Evolutionary conservation across 306 rosid species (phyloP), one percentile per base, ranked within the genome.

Genomic region (Vigna mungo): DNA sequence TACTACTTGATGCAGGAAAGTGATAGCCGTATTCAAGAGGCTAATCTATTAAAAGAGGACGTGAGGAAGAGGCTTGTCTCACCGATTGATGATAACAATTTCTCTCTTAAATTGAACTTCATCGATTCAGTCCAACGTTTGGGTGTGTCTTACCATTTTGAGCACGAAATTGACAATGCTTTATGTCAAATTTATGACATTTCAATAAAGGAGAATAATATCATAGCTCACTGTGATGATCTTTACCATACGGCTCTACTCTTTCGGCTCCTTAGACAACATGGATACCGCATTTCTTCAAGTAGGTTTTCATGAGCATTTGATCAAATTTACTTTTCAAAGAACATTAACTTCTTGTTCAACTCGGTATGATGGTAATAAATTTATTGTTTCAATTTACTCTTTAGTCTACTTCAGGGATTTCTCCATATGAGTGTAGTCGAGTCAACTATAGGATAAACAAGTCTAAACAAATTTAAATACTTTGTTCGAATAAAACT

Each of bases 181-280:
- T 21, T 88, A 9, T 32, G 55, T 7, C 59, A 64, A 52, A 53
- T 16, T 67, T 44, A 67, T 2, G 2, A 10, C 55, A 67, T 39
- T 43, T 21, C 72, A 44, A 44, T 55, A 2, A 67, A 21, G 8
- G 54, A 21, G 0, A 12, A 43, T 41, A 1, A 44, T 44, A 67
- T 67, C 13, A 44, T 44, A 6, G 6, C 12, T 67, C 20, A 13
- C 0, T 1, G 21, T 21, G 55, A 67, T 44, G 39, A 85, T 49
- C 84, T 88, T 12, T 27, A 18, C 17, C 18, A 13, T n/a, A 66
- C 48, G 70, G 77, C 88, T 56, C 77, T 88, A 32, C 68, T 66
- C 12, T 88, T 88, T 67, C 74, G 90, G 9, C 16, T 88, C 25
- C 47, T 88, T 16, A 77, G 92, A 13, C 85, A 86, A 74, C 84